Percentiles rank a stretch among this genome's conserved stretches.
Evolutionary conservation across 1,284 basidiomycete species (phyloP).

Genomic region (Apiotrichum domesticum): DNA sequence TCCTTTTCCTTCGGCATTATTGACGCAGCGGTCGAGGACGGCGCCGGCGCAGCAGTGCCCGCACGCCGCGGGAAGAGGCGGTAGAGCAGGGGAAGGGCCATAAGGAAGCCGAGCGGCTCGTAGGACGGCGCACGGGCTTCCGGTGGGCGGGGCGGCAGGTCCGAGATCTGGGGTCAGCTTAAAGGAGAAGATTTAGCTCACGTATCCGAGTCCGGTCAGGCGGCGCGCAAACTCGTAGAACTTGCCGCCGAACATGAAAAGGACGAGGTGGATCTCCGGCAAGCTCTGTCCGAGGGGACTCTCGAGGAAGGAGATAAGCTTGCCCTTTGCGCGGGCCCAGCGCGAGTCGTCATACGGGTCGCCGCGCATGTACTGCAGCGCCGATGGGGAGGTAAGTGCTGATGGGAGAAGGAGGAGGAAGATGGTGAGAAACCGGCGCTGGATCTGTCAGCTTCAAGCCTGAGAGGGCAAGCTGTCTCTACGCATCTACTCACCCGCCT

Average conservation of each 20-base stretch:
- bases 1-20: constrained; percentile 7
- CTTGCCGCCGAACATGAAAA: constrained; percentile 72
- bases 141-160: constrained; percentile 58
- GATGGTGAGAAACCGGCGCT: constrained; percentile 58
- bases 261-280: constrained; percentile 67
- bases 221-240: constrained; percentile 72
- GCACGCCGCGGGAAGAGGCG: constrained; percentile 44
- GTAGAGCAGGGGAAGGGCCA: constrained; percentile 63
- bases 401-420: constrained; percentile 55
- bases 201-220: constrained; percentile 66
- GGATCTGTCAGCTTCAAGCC: neutral
- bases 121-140: constrained; percentile 72
- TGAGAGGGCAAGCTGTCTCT: neutral
- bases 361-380: constrained; percentile 48
- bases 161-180: constrained; percentile 56
- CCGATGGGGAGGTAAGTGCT: constrained; percentile 50
- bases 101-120: constrained; percentile 71
- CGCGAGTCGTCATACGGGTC: constrained; percentile 7
- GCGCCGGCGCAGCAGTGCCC: neutral
- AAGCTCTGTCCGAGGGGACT: constrained; percentile 32
- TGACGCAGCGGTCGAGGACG: neutral
- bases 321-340: constrained; percentile 7
- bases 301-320: constrained; percentile 25
- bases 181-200: constrained; percentile 46
- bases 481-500: constrained; percentile 16